These are phyloP conservation scores for Phaeosphaeria sp. DNA, from an alignment of 2,329 filamentous ascomycete genomes.

Conservation along the genomic window DNA sequence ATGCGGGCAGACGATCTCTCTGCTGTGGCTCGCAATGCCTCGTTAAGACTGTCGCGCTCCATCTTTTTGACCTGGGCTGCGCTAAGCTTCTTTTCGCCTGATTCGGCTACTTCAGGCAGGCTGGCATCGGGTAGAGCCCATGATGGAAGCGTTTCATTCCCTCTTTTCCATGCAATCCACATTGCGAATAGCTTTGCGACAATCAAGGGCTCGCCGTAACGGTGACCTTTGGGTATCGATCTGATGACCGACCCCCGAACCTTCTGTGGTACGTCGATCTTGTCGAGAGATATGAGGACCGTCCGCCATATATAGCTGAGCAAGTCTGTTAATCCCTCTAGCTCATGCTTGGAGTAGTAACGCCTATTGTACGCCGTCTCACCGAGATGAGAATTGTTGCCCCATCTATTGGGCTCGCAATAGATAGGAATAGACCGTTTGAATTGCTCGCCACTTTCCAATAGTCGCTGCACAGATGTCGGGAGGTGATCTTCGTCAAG, in stretches of 20 bases:
- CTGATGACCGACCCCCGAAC: slow-evolving; percentile 65
- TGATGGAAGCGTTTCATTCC: slow-evolving; percentile 66
- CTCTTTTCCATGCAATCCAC: slow-evolving; percentile 72
- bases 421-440: slow-evolving; percentile 63
- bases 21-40: slow-evolving; percentile 52
- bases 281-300: slow-evolving; percentile 66
- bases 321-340: slow-evolving; percentile 66
- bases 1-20: slow-evolving; percentile 51
- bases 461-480: slow-evolving; percentile 59
- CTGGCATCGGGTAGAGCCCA: slow-evolving; percentile 67
- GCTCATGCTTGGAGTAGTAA: slow-evolving; percentile 68
- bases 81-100: slow-evolving; percentile 60
- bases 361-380: slow-evolving; percentile 63
- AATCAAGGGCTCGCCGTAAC: slow-evolving; percentile 66
- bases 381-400: slow-evolving; percentile 58
- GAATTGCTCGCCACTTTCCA: slow-evolving; percentile 63
- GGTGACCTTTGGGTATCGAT: slow-evolving; percentile 68
- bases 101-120: slow-evolving; percentile 51
- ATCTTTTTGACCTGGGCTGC: slow-evolving; percentile 62
- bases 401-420: slow-evolving; percentile 63
- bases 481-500: slow-evolving; percentile 70
- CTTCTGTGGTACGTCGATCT: slow-evolving; percentile 66
- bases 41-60: slow-evolving; percentile 59
- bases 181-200: slow-evolving; percentile 66
- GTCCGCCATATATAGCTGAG: slow-evolving; percentile 68